These are phyloP conservation scores for Penicillium longicatenatum DNA, from an alignment of 495 filamentous ascomycete species.

Conservation along the genomic window DNA sequence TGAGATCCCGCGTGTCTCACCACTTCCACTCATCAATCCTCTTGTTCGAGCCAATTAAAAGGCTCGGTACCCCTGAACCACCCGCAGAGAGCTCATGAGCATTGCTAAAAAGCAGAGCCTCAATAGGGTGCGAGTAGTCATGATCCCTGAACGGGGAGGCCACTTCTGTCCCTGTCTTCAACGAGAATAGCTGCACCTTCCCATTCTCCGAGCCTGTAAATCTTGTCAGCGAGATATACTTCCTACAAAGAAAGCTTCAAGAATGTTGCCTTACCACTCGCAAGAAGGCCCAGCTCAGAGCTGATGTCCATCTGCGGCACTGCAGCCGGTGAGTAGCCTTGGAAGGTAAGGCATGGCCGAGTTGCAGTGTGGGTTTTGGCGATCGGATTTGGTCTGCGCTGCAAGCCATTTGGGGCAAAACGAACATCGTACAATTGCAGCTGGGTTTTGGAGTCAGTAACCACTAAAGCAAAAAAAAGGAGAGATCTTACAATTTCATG, in stretches of 20 bases:
- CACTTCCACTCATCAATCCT: constrained; percentile 45
- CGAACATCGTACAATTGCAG: constrained; percentile 52
- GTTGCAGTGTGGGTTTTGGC: constrained; percentile 31
- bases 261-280: constrained; percentile 31
- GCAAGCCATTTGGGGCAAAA: constrained; percentile 34
- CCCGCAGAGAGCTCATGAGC: constrained; percentile 16
- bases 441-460: constrained; percentile 5
- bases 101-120: too few species aligned
- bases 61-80: constrained; percentile 37
- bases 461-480: background rate
- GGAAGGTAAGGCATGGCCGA: constrained; percentile 40
- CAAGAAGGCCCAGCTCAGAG: constrained; percentile 40
- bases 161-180: constrained; percentile 37
- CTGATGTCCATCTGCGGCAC: constrained; percentile 41
- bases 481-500: constrained; percentile 33
- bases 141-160: constrained; percentile 33
- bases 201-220: constrained; percentile 32
- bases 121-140: constrained; percentile 19
- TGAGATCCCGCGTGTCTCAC: constrained; percentile 14
- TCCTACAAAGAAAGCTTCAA: background rate
- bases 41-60: constrained; percentile 36
- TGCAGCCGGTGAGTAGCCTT: constrained; percentile 22
- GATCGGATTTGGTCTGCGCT: constrained; percentile 32
- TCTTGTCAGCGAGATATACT: background rate
- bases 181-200: constrained; percentile 43